Percentiles rank a stretch among this genome's conserved stretches.
Evolutionary conservation across 768 basidiomycete genomes (phyloP).

Genomic region (Hypsizygus marmoreus): DNA sequence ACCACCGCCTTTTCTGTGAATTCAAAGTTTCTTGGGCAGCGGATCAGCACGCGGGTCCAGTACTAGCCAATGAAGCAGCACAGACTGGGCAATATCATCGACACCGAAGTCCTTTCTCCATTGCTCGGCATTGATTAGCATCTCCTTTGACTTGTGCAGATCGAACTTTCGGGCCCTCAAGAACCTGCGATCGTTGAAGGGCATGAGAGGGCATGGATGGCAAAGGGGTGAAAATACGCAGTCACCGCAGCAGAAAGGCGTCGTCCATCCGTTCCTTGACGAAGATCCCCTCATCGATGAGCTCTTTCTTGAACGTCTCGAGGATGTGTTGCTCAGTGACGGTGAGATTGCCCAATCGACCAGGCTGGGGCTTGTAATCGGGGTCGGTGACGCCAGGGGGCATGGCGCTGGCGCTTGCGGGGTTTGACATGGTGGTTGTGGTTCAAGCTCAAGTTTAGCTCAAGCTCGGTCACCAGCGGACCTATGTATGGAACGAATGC

Average conservation of each 20-base stretch:
- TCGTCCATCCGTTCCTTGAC: slow-evolving; percentile 71
- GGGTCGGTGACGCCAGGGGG: slow-evolving; percentile 64
- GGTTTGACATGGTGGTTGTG: too few species aligned
- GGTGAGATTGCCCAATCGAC: slow-evolving; percentile 75
- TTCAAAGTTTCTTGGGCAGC: slow-evolving; percentile 66
- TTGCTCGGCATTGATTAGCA: slow-evolving; percentile 80
- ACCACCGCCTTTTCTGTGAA: slow-evolving; percentile 84
- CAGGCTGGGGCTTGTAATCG: slow-evolving; percentile 66
- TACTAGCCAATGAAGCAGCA: background rate
- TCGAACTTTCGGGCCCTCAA: slow-evolving; percentile 94
- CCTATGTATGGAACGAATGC: too few species aligned
- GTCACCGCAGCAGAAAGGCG: slow-evolving; percentile 64
- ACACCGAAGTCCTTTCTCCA: slow-evolving; percentile 90
- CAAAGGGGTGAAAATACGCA: slow-evolving; percentile 12
- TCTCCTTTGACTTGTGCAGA: slow-evolving; percentile 74
- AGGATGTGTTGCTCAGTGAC: slow-evolving; percentile 62
- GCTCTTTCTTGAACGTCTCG: slow-evolving; percentile 64
- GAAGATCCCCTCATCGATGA: slow-evolving; percentile 61
- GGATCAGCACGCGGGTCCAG: slow-evolving; percentile 1
- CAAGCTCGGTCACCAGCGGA: too few species aligned
- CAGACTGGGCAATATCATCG: slow-evolving; percentile 70
- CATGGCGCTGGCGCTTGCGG: slow-evolving; percentile 55
- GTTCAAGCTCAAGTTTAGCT: too few species aligned
- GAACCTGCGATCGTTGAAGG: slow-evolving; percentile 55
- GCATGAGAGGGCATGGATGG: background rate